Percentiles rank a stretch among this genome's conserved stretches.
phyloP scores from a whole-genome alignment of 2,329 filamentous ascomycete species.

The Penicillium sp. region DNA sequence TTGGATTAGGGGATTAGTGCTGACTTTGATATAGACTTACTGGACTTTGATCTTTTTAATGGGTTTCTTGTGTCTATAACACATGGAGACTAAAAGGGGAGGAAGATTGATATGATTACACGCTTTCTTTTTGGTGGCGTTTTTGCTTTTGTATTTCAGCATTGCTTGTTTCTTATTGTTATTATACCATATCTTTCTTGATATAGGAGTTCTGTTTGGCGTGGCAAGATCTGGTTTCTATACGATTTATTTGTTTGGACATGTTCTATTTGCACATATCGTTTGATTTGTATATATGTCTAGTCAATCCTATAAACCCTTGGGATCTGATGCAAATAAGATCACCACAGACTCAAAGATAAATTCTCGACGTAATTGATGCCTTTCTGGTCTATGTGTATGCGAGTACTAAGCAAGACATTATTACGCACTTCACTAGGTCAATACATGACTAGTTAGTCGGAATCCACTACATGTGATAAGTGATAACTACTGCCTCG shows the following conservation, averaged over 20 bases:
- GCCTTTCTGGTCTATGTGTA: background rate
- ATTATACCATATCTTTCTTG: constrained; percentile 1
- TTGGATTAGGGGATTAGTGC: background rate
- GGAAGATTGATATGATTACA: background rate
- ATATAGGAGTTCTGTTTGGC: background rate
- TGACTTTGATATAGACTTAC: constrained; percentile 12
- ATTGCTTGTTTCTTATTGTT: background rate
- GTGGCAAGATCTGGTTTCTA: background rate
- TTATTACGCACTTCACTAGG: background rate
- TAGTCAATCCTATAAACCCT: no score
- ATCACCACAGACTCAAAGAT: background rate
- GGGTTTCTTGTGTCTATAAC: background rate
- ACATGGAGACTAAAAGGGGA: background rate
- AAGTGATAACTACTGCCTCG: background rate
- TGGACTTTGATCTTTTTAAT: background rate
- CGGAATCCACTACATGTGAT: no score
- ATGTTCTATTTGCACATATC: background rate
- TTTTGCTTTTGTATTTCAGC: background rate
- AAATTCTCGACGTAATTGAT: no score
- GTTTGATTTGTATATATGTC: no score
- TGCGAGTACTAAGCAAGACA: background rate
- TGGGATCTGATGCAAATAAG: background rate
- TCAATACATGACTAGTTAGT: background rate
- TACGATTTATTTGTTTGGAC: background rate
- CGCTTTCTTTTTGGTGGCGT: background rate